Conservation (phyloP, 2,329 filamentous ascomycete species). For the Venturia asperata region DNA sequence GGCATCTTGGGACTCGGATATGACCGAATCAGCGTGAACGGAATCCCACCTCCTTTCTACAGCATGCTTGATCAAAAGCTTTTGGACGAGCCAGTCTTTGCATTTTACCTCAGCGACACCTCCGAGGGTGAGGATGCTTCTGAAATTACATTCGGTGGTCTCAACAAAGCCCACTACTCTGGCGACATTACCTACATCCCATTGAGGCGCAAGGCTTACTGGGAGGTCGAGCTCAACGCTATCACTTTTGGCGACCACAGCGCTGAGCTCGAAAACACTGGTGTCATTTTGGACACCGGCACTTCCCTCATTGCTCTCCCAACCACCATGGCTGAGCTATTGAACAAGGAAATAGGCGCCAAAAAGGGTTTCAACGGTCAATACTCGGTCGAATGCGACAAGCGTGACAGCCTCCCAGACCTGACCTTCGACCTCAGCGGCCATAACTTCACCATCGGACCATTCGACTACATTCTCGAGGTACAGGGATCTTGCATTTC, state of each 20-base stretch:
- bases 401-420: conserved; percentile 77
- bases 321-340: conserved; percentile 80
- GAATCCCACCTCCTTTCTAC: conserved; percentile 92
- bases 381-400: conserved; percentile 85
- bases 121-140: conserved; percentile 67
- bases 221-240: conserved; percentile 94
- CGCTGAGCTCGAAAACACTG: conserved; percentile 87
- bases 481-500: conserved; percentile 94
- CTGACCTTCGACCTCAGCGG: conserved; percentile 85
- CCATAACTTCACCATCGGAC: conserved; percentile 82
- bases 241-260: conserved; percentile 81
- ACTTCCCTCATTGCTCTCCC: conserved; percentile 96
- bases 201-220: conserved; percentile 97
- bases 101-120: conserved; percentile 85
- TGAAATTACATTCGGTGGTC: conserved; percentile 82
- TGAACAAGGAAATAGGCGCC: conserved; percentile 95
- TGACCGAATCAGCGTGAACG: conserved; percentile 94
- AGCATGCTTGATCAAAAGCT: conserved; percentile 86
- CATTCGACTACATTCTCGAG: conserved; percentile 93
- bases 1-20: conserved; percentile 93
- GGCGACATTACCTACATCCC: conserved; percentile 91
- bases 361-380: conserved; percentile 98
- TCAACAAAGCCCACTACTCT: conserved; percentile 72
- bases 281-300: conserved; percentile 95
- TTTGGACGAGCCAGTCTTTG: conserved; percentile 86